Evolutionary conservation across 2,329 filamentous ascomycete genomes (phyloP).

Genomic region (Pseudogymnoascus sp.): DNA sequence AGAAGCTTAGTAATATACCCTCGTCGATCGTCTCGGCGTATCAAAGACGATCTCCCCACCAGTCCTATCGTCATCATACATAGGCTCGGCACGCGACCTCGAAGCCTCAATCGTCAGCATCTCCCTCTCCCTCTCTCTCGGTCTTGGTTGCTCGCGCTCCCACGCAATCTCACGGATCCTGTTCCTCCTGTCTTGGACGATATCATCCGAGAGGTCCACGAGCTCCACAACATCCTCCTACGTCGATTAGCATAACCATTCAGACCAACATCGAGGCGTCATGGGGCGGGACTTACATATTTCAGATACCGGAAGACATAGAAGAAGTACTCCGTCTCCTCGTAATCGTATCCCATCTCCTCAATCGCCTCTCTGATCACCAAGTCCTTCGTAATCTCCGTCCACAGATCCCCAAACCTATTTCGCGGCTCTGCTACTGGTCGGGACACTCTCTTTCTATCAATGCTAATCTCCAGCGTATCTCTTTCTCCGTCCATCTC

Average conservation of each 20-base stretch:
- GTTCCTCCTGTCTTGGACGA: constrained; percentile 57
- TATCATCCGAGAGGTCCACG: constrained; percentile 75
- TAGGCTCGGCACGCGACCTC: constrained; percentile 18
- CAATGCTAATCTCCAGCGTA: not conserved
- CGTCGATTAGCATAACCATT: constrained; percentile 28
- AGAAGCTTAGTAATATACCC: not conserved
- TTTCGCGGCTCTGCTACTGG: constrained; percentile 26
- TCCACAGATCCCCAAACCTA: constrained; percentile 72
- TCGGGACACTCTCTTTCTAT: not conserved
- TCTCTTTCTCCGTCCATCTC: constrained; percentile 8
- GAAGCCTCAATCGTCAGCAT: constrained; percentile 18
- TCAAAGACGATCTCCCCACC: constrained; percentile 63
- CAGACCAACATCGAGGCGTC: not conserved
- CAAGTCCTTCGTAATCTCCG: constrained; percentile 90
- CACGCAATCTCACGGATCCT: constrained; percentile 49
- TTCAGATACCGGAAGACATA: constrained; percentile 87
- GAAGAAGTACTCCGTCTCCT: constrained; percentile 84
- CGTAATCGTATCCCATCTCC: constrained; percentile 75
- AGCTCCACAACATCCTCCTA: constrained; percentile 84
- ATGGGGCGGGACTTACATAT: constrained; percentile 59
- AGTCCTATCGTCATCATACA: constrained; percentile 55
- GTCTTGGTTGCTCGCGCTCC: constrained; percentile 49
- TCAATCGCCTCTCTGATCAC: constrained; percentile 84
- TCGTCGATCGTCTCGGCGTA: constrained; percentile 7
- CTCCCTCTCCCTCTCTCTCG: constrained; percentile 23